phyloP scores from a whole-genome alignment of 2,329 filamentous ascomycete genomes.

The Hymenoscyphus fraxineus region DNA sequence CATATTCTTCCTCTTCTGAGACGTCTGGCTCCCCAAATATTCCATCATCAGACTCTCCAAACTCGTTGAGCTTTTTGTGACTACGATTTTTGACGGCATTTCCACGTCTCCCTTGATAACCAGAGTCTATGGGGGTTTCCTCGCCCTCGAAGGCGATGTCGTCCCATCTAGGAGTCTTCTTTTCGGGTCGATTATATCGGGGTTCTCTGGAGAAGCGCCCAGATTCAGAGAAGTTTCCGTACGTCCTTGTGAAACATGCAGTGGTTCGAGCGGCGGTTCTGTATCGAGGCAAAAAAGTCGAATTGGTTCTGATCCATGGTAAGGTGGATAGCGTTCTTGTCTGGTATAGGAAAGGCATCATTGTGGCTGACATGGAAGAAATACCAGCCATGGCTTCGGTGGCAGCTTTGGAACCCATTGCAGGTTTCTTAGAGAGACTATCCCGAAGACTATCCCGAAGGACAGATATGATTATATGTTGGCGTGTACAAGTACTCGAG shows the following conservation, averaged over 20 bases:
- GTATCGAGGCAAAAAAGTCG: background rate
- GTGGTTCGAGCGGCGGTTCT: background rate
- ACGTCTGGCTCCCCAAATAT: conserved; percentile 1
- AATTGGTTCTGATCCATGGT: conserved; percentile 25
- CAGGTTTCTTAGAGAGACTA: too few species aligned
- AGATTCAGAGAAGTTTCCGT: background rate
- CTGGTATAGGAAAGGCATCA: conserved; percentile 69
- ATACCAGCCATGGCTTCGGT: background rate
- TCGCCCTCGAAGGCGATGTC: conserved; percentile 5
- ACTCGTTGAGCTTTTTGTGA: conserved; percentile 8
- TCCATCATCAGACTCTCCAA: conserved; percentile 13
- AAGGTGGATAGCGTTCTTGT: conserved; percentile 55
- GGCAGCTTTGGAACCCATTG: conserved; percentile 3
- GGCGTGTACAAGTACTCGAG: background rate
- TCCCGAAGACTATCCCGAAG: background rate
- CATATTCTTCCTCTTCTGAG: conserved; percentile 13
- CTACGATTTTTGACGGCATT: background rate
- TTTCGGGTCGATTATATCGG: background rate
- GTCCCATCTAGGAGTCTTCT: background rate
- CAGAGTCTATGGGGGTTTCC: background rate
- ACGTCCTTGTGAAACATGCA: background rate
- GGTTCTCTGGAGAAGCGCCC: background rate
- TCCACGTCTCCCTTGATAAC: background rate
- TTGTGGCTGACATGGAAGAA: conserved; percentile 31
- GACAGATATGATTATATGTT: background rate